Evolutionary conservation across 1,284 basidiomycete species (phyloP).

Genomic region (Rhodotorula glutinis): DNA sequence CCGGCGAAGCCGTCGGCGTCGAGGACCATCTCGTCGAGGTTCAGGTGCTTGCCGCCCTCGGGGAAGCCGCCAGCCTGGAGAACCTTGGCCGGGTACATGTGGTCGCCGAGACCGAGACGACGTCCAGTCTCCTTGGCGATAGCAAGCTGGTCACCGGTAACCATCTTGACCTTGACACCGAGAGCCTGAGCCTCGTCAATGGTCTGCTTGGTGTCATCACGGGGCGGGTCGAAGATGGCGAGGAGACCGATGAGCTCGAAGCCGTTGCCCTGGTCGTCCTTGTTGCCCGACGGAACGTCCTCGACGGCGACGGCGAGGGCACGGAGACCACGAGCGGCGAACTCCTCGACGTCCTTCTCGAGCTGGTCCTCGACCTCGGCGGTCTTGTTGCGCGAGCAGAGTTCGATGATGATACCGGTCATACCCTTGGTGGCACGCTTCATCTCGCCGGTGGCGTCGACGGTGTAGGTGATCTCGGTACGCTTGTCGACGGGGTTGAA

Average conservation of each 20-base stretch:
- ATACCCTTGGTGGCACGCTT: constrained; percentile 99
- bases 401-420: constrained; percentile 62
- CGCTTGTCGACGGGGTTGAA: constrained; percentile 99
- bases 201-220: constrained; percentile 97
- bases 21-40: constrained; percentile 82
- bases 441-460: constrained; percentile 86
- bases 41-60: constrained; percentile 67
- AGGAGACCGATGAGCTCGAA: constrained; percentile 97
- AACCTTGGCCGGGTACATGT: constrained; percentile 96
- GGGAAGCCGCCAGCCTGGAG: constrained; percentile 84
- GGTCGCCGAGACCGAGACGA: constrained; percentile 90
- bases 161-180: constrained; percentile 99
- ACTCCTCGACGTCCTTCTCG: constrained; percentile 92
- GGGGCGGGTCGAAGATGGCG: constrained; percentile 96
- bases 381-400: constrained; percentile 96
- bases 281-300: constrained; percentile 71
- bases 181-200: constrained; percentile 91
- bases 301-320: constrained; percentile 95
- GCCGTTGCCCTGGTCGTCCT: constrained; percentile 81
- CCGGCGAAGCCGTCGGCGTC: constrained; percentile 89
- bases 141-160: constrained; percentile 97
- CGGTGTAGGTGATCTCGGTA: constrained; percentile 95
- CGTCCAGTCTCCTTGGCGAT: constrained; percentile 99
- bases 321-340: constrained; percentile 92
- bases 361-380: constrained; percentile 83